These are phyloP conservation scores for Colletotrichum somersetense DNA, from an alignment of 2,329 filamentous ascomycete genomes.

Conservation along the genomic window DNA sequence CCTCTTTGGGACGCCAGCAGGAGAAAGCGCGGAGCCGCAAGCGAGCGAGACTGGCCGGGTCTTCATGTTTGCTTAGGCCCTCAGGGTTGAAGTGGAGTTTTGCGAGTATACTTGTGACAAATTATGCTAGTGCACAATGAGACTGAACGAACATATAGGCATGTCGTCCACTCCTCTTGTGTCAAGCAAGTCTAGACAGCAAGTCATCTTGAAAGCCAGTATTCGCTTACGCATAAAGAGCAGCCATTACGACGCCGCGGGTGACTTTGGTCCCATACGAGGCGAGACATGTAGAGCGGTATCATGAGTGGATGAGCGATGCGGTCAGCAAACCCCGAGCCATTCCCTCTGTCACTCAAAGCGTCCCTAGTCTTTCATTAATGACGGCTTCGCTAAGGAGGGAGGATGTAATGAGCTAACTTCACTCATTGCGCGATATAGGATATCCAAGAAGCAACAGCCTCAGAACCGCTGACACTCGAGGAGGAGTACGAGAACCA, in stretches of 20 bases:
- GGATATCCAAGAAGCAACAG: conserved; percentile 85
- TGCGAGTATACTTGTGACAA: background rate
- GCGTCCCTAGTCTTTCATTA: background rate
- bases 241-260: conserved; percentile 75
- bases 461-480: conserved; percentile 85
- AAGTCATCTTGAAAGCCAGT: background rate
- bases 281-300: conserved; percentile 81
- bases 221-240: conserved; percentile 1
- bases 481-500: conserved; percentile 93
- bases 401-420: background rate
- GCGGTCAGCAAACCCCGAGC: conserved; percentile 58
- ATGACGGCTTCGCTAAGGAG: background rate
- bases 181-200: background rate
- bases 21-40: conserved; percentile 23
- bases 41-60: conserved; percentile 11
- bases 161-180: conserved; percentile 16
- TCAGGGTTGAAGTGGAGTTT: conserved; percentile 14
- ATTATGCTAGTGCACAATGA: conserved; percentile 51
- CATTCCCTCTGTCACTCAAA: background rate
- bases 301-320: conserved; percentile 94
- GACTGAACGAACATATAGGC: conserved; percentile 60
- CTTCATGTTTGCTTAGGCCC: conserved; percentile 9
- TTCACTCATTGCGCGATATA: conserved; percentile 47
- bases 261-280: conserved; percentile 88
- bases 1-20: conserved; percentile 32